Evolutionary conservation across 768 basidiomycete species (phyloP), one percentile per base, ranked within the genome.

Genomic region (Stropharia rugosoannulata): DNA sequence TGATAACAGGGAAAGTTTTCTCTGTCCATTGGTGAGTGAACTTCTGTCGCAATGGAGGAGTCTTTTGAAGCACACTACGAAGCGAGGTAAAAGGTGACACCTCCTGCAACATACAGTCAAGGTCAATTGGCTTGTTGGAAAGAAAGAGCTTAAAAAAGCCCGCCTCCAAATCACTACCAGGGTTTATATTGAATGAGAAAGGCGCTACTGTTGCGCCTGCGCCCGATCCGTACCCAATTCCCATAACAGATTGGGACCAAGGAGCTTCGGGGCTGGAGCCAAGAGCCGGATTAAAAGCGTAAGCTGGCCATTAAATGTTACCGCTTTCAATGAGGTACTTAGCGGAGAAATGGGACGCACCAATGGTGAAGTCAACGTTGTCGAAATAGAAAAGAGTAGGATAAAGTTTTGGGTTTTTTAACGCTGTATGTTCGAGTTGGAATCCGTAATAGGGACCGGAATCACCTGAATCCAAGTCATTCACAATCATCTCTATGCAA

Each of bases 141-240:
- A 52, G 42, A 37, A 52, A 16, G 1, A 52, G 40, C 42, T 52
- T 52, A 16, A 52, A 52, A 37, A 52, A 52, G 0, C 51, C 51
- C 4, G 15, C 16, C 16, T 52, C 51, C 51, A 44, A 35, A 11
- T 52, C 35, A 3, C 5, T 7, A 11, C 11, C 32, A 2, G 43
- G n/a, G 32, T 29, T 3, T 8, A 52, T 0, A 1, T 3, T 0
- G 13, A 52, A 52, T 9, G 9, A 8, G 27, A 52, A 52, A 3
- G 51, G 51, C 8, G 15, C 2, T 0, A 44, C 41, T 13, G 22
- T 27, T 3, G 38, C 15, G 5, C 49, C 39, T 9, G 1, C 19
- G 18, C 38, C 50, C 18, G 1, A 6, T 16, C 50, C 50, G 27
- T 51, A 51, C 2, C 50, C 50, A 15, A 51, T 51, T 2, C 39